These are phyloP conservation scores for Fusarium virguliforme DNA, from an alignment of 2,329 filamentous ascomycete genomes.

Conservation along the genomic window DNA sequence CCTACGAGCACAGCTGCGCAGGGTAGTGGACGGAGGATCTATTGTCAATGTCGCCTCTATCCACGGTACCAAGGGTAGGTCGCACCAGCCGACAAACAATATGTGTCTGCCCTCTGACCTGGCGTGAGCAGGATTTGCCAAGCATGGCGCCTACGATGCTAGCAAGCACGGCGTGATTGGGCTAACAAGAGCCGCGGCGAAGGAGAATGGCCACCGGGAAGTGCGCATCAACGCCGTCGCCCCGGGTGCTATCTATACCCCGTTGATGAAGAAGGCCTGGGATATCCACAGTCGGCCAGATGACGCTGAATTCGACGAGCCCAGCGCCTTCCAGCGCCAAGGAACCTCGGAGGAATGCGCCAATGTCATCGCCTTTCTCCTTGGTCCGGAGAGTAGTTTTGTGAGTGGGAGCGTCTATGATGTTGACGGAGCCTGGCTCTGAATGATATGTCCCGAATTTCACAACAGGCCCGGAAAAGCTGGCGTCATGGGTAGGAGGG, in stretches of 20 bases:
- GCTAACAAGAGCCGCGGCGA: constrained; percentile 57
- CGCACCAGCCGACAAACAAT: constrained; percentile 1
- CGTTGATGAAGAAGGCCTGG: constrained; percentile 64
- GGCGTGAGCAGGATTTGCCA: constrained; percentile 52
- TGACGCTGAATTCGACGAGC: constrained; percentile 61
- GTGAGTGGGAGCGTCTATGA: constrained; percentile 60
- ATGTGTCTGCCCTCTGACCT: constrained; percentile 34
- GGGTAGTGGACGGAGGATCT: constrained; percentile 62
- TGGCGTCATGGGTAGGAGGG: constrained; percentile 50
- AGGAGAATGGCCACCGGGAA: constrained; percentile 61
- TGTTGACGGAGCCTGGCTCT: constrained; percentile 64
- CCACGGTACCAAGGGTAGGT: constrained; percentile 62
- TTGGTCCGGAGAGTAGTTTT: constrained; percentile 57
- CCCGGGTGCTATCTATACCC: constrained; percentile 66
- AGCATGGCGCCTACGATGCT: constrained; percentile 58
- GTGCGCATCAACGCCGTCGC: constrained; percentile 65
- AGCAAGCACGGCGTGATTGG: constrained; percentile 60
- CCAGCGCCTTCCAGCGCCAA: constrained; percentile 61
- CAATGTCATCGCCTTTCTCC: constrained; percentile 55
- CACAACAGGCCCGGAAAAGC: constrained; percentile 5
- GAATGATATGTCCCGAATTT: constrained; percentile 9
- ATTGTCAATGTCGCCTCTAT: constrained; percentile 73
- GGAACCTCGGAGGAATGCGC: constrained; percentile 61
- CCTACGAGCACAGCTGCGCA: constrained; percentile 63
- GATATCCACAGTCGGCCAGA: constrained; percentile 54